Conservation (phyloP, 352 stramenopile genomes). For the Phytopythium vexans region DNA sequence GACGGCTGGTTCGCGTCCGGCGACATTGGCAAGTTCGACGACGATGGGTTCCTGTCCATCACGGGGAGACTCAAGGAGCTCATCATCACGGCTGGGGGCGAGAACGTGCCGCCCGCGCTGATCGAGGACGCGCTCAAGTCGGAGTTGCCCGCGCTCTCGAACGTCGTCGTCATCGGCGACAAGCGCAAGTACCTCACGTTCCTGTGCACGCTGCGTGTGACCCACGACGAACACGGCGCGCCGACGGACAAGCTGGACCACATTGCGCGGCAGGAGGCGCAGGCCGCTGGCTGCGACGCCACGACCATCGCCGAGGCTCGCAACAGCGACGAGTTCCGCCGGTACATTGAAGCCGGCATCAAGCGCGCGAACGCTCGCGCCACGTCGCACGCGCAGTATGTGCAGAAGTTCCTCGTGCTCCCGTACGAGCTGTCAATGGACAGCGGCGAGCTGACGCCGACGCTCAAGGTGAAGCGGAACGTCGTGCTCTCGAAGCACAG, state of each 20-base stretch:
- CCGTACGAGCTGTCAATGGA: slow-evolving; percentile 73
- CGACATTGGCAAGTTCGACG: slow-evolving; percentile 74
- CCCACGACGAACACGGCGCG: slow-evolving; percentile 42
- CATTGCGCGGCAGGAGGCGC: slow-evolving; percentile 40
- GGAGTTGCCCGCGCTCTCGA: slow-evolving; percentile 63
- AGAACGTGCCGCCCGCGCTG: slow-evolving; percentile 86
- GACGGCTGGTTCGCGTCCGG: slow-evolving; percentile 87
- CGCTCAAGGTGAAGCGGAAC: slow-evolving; percentile 92
- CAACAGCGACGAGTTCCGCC: slow-evolving; percentile 42
- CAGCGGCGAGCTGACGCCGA: slow-evolving; percentile 89
- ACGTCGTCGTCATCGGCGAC: slow-evolving; percentile 87
- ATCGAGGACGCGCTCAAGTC: slow-evolving; percentile 84
- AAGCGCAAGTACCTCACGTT: slow-evolving; percentile 85
- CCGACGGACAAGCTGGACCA: slow-evolving; percentile 60
- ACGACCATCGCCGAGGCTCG: slow-evolving; percentile 65
- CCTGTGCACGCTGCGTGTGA: slow-evolving; percentile 66
- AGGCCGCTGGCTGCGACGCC: slow-evolving; percentile 41
- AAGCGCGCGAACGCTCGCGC: slow-evolving; percentile 48
- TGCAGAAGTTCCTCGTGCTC: slow-evolving; percentile 78
- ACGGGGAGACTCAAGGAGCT: slow-evolving; percentile 91
- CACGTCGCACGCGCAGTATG: slow-evolving; percentile 41
- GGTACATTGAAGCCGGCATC: slow-evolving; percentile 64
- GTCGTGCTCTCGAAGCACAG: slow-evolving; percentile 84
- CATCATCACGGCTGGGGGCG: slow-evolving; percentile 88
- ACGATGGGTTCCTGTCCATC: slow-evolving; percentile 80